phyloP scores from a whole-genome alignment of 106 monocot species.

The Dendrobium chrysotoxum region DNA sequence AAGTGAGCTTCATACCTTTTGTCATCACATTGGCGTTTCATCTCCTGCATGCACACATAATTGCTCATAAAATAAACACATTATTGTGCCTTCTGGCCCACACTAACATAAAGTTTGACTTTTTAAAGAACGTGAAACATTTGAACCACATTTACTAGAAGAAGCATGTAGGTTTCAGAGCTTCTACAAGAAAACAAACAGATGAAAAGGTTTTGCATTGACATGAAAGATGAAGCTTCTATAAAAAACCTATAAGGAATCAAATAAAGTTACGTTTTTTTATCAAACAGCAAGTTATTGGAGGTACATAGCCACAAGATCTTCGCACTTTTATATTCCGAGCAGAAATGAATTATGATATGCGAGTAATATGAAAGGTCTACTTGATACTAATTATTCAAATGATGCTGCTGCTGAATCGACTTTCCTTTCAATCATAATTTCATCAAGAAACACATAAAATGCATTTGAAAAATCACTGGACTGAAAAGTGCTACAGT shows the following conservation, averaged over 20 bases:
- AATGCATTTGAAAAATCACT: not conserved
- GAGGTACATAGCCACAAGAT: too few species aligned
- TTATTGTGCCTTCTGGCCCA: not conserved
- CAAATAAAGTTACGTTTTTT: too few species aligned
- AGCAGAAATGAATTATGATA: not conserved
- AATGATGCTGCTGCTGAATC: not conserved
- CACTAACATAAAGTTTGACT: not conserved
- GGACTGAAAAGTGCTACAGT: not conserved
- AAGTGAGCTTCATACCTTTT: constrained; percentile 39
- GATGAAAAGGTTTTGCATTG: too few species aligned
- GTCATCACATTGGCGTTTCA: constrained; percentile 85
- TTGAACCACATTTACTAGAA: too few species aligned
- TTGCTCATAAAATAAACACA: not conserved
- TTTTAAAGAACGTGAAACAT: not conserved
- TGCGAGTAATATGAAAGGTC: not conserved
- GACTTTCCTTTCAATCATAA: not conserved
- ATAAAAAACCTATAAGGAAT: not conserved
- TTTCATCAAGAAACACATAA: not conserved
- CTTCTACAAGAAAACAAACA: too few species aligned
- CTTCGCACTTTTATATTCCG: not conserved
- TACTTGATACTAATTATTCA: not conserved
- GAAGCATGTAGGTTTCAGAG: too few species aligned
- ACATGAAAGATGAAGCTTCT: not conserved
- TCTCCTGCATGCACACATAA: constrained; percentile 36
- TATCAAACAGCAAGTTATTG: too few species aligned